Percentiles rank a stretch among this genome's conserved stretches.
phyloP scores from a whole-genome alignment of 257 asterid genomes.

The Ilex asprella region DNA sequence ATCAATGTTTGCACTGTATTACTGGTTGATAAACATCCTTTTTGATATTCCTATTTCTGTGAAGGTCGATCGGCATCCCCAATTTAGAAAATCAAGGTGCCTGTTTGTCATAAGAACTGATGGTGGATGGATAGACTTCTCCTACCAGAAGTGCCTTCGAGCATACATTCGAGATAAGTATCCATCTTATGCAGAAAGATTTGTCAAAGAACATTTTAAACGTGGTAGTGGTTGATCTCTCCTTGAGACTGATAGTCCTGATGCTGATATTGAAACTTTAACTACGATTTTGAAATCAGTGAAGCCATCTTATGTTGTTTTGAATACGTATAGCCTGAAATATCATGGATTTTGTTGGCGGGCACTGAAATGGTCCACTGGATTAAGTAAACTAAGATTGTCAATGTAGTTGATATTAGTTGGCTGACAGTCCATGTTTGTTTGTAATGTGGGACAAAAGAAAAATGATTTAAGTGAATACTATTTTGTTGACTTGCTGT shows the following conservation, averaged over 20 bases:
- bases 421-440: slow-evolving; percentile 14
- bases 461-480: slow-evolving; percentile 12
- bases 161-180: slow-evolving; percentile 69
- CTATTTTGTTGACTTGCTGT: slow-evolving; percentile 2
- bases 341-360: slow-evolving; percentile 13
- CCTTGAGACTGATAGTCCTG: neutral
- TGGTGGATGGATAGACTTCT: slow-evolving; percentile 97
- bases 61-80: slow-evolving; percentile 95
- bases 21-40: neutral
- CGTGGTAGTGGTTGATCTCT: slow-evolving; percentile 48
- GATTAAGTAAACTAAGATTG: slow-evolving; percentile 11
- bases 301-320: slow-evolving; percentile 8
- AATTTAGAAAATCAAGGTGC: slow-evolving; percentile 73
- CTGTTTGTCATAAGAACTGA: slow-evolving; percentile 85
- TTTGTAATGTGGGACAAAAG: slow-evolving; percentile 9
- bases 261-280: slow-evolving; percentile 11
- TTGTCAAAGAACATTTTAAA: slow-evolving; percentile 63
- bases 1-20: neutral
- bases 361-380: slow-evolving; percentile 7
- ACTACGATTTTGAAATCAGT: slow-evolving; percentile 6
- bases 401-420: slow-evolving; percentile 38
- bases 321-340: slow-evolving; percentile 7
- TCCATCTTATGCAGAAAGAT: slow-evolving; percentile 66
- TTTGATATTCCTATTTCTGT: neutral
- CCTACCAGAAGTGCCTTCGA: slow-evolving; percentile 88